Conservation (phyloP, 2,329 filamentous ascomycete genomes). For the Rutstroemia sp. region DNA sequence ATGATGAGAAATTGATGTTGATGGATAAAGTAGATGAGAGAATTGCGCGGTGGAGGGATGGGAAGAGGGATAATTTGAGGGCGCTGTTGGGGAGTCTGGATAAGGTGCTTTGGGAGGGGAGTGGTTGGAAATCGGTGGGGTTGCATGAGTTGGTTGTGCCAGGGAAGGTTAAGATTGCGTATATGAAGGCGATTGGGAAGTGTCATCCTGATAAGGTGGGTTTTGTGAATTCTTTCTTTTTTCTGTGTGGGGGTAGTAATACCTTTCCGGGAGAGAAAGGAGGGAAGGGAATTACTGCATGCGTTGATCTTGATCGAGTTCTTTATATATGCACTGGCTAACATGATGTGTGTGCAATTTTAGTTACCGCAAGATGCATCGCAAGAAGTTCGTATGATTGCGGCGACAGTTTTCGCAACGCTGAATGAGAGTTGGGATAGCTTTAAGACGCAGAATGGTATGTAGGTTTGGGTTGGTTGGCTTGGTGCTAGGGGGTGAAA, state of each 20-base stretch:
- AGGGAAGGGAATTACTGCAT: background rate
- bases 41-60: conserved; percentile 75
- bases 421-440: conserved; percentile 69
- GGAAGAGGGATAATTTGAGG: conserved; percentile 86
- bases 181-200: conserved; percentile 99
- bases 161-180: conserved; percentile 92
- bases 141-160: conserved; percentile 89
- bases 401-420: conserved; percentile 57
- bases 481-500: too few relatives aligned
- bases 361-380: conserved; percentile 57
- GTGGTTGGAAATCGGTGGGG: conserved; percentile 94
- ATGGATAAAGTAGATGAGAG: conserved; percentile 77
- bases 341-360: background rate
- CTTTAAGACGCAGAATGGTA: conserved; percentile 61
- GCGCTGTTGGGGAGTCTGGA: conserved; percentile 84
- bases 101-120: conserved; percentile 80
- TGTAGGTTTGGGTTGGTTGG: conserved; percentile 39
- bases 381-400: conserved; percentile 60
- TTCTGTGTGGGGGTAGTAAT: background rate
- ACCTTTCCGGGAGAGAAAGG: background rate
- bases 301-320: background rate
- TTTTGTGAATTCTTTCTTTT: conserved; percentile 45
- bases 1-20: conserved; percentile 89
- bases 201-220: conserved; percentile 97
- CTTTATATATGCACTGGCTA: too few relatives aligned